Conservation (phyloP, 768 basidiomycete species). For the Suillus subaureus region DNA sequence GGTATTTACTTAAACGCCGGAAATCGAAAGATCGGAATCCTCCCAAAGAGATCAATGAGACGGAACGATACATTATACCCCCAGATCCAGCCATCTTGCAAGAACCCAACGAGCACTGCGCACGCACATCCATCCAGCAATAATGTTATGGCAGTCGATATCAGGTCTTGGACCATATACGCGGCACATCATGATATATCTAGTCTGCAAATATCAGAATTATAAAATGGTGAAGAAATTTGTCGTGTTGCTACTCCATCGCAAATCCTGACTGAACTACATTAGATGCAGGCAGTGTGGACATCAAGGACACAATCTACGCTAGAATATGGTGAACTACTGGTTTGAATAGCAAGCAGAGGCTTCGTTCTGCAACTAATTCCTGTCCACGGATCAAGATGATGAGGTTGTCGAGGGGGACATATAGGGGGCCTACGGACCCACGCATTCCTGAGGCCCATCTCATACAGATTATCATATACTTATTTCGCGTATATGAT, state of each 20-base stretch:
- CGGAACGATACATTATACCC: constrained; percentile 56
- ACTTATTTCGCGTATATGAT: too few relatives aligned
- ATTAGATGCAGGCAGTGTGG: background rate
- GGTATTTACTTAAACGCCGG: constrained; percentile 58
- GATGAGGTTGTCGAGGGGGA: background rate
- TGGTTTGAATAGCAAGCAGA: background rate
- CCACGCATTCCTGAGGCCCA: background rate
- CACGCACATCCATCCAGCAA: constrained; percentile 14
- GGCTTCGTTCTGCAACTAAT: background rate
- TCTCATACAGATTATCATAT: too few relatives aligned
- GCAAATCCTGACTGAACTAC: background rate
- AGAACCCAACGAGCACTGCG: constrained; percentile 43
- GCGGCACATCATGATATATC: background rate
- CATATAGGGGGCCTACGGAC: background rate
- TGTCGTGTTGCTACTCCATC: background rate
- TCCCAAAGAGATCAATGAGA: constrained; percentile 40
- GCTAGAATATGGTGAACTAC: background rate
- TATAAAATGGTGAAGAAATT: background rate
- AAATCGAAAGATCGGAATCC: constrained; percentile 47
- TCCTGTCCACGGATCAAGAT: background rate
- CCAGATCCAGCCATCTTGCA: constrained; percentile 70
- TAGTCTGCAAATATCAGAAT: background rate
- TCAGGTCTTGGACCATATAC: background rate
- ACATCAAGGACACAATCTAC: background rate
- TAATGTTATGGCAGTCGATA: background rate